phyloP scores from a whole-genome alignment of 2,329 filamentous ascomycete species.

The Fusarium hainanense region DNA sequence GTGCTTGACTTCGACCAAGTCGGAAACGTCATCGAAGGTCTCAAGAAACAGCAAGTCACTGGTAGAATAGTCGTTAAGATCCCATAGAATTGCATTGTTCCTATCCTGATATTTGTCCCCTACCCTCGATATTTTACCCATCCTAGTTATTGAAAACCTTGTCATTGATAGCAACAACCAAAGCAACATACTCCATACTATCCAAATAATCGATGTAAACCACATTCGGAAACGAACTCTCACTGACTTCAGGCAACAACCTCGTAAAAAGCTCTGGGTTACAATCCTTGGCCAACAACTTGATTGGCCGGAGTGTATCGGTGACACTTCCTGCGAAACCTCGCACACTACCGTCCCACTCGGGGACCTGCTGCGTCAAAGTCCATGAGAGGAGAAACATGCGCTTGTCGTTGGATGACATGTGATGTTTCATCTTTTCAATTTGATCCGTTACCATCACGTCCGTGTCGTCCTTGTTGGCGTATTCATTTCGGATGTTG shows the following conservation, averaged over 20 bases:
- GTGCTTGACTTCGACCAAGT: conserved; percentile 26
- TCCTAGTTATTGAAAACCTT: conserved; percentile 17
- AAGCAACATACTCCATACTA: conserved; percentile 7
- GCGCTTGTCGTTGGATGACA: conserved; percentile 10
- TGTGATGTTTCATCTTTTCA: conserved; percentile 16
- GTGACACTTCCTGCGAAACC: neutral
- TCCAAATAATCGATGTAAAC: conserved; percentile 23
- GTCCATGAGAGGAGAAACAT: conserved; percentile 18
- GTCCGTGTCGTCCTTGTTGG: conserved; percentile 3
- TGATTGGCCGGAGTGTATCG: conserved; percentile 3
- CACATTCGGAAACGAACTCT: conserved; percentile 11
- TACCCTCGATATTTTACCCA: no score
- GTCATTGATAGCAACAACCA: conserved; percentile 17
- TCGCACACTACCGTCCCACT: conserved; percentile 1
- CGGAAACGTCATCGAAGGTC: neutral
- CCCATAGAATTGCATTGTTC: neutral
- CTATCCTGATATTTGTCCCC: no score
- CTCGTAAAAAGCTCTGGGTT: conserved; percentile 15
- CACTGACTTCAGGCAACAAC: conserved; percentile 1
- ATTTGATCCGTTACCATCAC: conserved; percentile 16
- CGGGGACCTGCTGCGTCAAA: neutral
- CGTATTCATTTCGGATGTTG: conserved; percentile 19
- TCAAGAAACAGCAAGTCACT: conserved; percentile 19
- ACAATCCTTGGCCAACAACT: neutral
- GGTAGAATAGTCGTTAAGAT: conserved; percentile 37